Evolutionary conservation across 2,329 filamentous ascomycete species (phyloP).

Genomic region (Ophiostoma tasmaniense): DNA sequence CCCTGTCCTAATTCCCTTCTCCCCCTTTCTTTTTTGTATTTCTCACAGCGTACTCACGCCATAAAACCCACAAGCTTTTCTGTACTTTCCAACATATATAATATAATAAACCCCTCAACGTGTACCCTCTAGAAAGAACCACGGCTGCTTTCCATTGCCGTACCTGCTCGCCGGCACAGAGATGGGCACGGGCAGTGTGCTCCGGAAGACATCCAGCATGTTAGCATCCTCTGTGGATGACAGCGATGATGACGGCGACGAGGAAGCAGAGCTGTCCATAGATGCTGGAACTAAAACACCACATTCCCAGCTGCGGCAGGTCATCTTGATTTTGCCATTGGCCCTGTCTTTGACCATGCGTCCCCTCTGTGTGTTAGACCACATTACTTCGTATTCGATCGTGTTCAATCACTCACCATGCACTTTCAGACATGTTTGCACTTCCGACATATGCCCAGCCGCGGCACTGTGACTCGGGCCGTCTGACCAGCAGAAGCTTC

Average conservation of each 20-base stretch:
- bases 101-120: not conserved
- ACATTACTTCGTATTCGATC: not conserved
- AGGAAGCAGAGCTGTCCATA: not conserved
- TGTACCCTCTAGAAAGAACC: conserved; percentile 31
- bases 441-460: conserved; percentile 85
- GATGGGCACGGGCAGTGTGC: conserved; percentile 56
- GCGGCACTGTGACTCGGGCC: not conserved
- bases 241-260: not conserved
- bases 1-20: too few relatives aligned
- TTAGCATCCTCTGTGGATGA: not conserved
- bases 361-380: conserved; percentile 48
- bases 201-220: conserved; percentile 42
- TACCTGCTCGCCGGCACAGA: conserved; percentile 47
- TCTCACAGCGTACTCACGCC: too few relatives aligned
- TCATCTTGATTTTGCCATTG: conserved; percentile 64
- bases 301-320: conserved; percentile 90
- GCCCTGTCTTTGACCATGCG: conserved; percentile 61
- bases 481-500: conserved; percentile 56
- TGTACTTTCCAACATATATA: too few relatives aligned
- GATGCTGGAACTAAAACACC: conserved; percentile 66
- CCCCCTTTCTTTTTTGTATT: not conserved
- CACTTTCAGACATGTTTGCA: conserved; percentile 85
- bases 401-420: conserved; percentile 57
- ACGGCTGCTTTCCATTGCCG: conserved; percentile 29
- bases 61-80: too few relatives aligned